Evolutionary conservation across 148 eudicot species (phyloP).

Genomic region (Camellia lanceoleosa): DNA sequence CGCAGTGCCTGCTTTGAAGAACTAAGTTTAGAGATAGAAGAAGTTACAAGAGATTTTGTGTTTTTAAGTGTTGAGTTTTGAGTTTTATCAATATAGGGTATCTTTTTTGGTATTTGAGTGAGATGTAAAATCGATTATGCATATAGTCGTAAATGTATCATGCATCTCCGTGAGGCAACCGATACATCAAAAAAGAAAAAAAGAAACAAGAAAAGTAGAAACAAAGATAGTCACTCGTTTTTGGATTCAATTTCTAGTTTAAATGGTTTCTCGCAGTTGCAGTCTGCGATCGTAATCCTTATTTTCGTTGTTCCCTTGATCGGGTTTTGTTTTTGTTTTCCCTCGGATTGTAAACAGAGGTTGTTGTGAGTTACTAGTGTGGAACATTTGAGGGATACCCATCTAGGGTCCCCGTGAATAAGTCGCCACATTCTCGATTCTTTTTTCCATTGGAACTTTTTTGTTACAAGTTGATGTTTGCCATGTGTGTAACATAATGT

Average conservation of each 20-base stretch:
- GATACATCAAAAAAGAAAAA: slow-evolving; percentile 18
- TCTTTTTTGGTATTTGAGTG: slow-evolving; percentile 35
- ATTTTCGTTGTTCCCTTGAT: not conserved
- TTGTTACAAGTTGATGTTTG: not conserved
- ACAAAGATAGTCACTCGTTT: slow-evolving; percentile 1
- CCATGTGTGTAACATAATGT: not conserved
- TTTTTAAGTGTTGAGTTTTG: slow-evolving; percentile 21
- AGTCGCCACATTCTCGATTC: slow-evolving; percentile 19
- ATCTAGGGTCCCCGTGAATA: slow-evolving; percentile 30
- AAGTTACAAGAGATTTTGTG: slow-evolving; percentile 37
- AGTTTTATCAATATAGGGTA: slow-evolving; percentile 18
- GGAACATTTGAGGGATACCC: slow-evolving; percentile 32
- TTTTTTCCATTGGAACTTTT: not conserved
- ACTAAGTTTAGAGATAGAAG: slow-evolving; percentile 22
- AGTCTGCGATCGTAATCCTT: slow-evolving; percentile 6
- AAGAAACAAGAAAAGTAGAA: too few species aligned
- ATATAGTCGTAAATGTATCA: slow-evolving; percentile 35
- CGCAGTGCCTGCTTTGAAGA: slow-evolving; percentile 21
- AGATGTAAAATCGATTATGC: slow-evolving; percentile 46
- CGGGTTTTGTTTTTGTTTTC: slow-evolving; percentile 11
- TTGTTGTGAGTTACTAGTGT: slow-evolving; percentile 33
- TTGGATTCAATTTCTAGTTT: slow-evolving; percentile 14
- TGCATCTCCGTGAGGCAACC: slow-evolving; percentile 25
- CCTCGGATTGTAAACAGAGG: slow-evolving; percentile 23
- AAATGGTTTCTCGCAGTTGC: slow-evolving; percentile 33